Percentiles rank a stretch among this genome's conserved stretches.
Conservation (phyloP, 2,329 filamentous ascomycete species). For the Celoporthe dispersa region DNA sequence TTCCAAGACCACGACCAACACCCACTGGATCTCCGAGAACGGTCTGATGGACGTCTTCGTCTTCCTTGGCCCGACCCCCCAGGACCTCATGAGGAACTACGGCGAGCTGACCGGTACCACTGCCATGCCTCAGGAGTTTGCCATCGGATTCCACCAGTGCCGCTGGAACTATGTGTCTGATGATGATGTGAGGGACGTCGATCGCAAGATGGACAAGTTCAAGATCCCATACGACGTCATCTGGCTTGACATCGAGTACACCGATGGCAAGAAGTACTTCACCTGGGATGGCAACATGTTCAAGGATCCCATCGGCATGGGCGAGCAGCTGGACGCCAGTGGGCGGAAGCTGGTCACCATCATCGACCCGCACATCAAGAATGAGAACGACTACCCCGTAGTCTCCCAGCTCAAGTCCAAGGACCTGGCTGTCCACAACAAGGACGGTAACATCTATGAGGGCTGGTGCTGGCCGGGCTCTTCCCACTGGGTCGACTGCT, state of each 20-base stretch:
- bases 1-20: slow-evolving; percentile 76
- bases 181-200: slow-evolving; percentile 95
- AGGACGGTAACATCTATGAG: slow-evolving; percentile 86
- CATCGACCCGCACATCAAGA: slow-evolving; percentile 98
- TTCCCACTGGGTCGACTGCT: slow-evolving; percentile 94
- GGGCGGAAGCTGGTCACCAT: slow-evolving; percentile 91
- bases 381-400: slow-evolving; percentile 75
- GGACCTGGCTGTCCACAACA: slow-evolving; percentile 84
- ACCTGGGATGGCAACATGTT: slow-evolving; percentile 94
- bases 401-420: slow-evolving; percentile 83
- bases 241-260: slow-evolving; percentile 98
- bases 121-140: slow-evolving; percentile 88
- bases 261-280: slow-evolving; percentile 96
- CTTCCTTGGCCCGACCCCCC: slow-evolving; percentile 86
- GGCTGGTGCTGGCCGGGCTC: slow-evolving; percentile 99
- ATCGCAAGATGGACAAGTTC: slow-evolving; percentile 93
- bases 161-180: slow-evolving; percentile 99
- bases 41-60: slow-evolving; percentile 92
- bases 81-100: slow-evolving; percentile 81
- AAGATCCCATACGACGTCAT: slow-evolving; percentile 98
- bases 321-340: slow-evolving; percentile 81
- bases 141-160: slow-evolving; percentile 94
- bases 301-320: slow-evolving; percentile 83
- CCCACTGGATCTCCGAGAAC: slow-evolving; percentile 95
- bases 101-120: slow-evolving; percentile 90